Evolutionary conservation across 495 filamentous ascomycete genomes (phyloP), one percentile per base, ranked within the genome.

Genomic region (Cercophora scortea): DNA sequence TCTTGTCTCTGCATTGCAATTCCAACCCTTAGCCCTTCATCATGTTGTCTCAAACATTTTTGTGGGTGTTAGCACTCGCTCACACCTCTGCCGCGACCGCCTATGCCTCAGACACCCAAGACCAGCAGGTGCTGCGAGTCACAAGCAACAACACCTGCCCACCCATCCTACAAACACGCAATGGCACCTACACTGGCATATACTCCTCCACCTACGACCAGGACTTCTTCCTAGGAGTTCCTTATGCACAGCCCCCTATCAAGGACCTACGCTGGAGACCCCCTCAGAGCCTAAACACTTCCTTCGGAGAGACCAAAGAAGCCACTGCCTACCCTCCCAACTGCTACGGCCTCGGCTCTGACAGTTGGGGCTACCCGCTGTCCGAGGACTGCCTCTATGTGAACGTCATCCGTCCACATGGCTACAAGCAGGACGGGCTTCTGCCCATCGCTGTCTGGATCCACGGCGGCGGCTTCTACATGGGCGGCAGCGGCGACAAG

Each of bases 381-480:
- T 54, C 69, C 10, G 75, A 77, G 42, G 73, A 77, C 47, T 78
- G 73, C 41, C 53, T 73, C 70, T 67, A 55, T 57, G 49, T 65
- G 18, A 63, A 57, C 42, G 59, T 71, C n/a, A 48, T 70, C 19
- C 58, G 64, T 1, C 70, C 69, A 0, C 52, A 57, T 3, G 56
- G 52, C 1, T 51, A 33, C 25, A 7, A 39, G 18, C 41, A 38
- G 3, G 34, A 32, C 13, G 32, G 40, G 11, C 36, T 19, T 6
- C 58, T 63, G 25, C 76, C 75, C 5, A 73, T 77, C 32, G 67
- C 70, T 6, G 75, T 83, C 39, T 85, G 79, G 77, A 79, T 85
- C 32, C 77, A 82, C 55, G 81, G 81, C 12, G 83, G 83, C 36
- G 80, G 78, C 0, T 80, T 84, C 53, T 68, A 63, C 47, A 52